phyloP scores from a whole-genome alignment of 2,329 filamentous ascomycete genomes.

The Mariannaea elegans region DNA sequence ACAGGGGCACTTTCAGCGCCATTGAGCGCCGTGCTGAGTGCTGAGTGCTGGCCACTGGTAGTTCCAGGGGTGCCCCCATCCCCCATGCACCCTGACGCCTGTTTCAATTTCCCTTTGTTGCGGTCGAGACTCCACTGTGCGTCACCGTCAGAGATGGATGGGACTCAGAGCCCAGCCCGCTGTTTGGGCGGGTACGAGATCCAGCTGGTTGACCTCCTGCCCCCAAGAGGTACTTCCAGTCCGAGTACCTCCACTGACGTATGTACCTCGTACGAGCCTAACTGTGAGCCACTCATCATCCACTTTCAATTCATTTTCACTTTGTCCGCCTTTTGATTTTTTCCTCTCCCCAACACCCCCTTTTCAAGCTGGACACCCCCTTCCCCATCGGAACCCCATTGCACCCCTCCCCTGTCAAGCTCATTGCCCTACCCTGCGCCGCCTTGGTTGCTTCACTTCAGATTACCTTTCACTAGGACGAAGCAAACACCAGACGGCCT shows the following conservation, averaged over 20 bases:
- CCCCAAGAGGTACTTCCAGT: slow-evolving; percentile 26
- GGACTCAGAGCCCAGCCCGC: slow-evolving; percentile 1
- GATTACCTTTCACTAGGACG: slow-evolving; percentile 43
- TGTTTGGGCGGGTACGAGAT: slow-evolving; percentile 17
- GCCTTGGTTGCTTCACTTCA: slow-evolving; percentile 44
- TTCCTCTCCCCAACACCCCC: slow-evolving; percentile 10
- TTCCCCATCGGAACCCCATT: slow-evolving; percentile 5
- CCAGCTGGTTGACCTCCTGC: slow-evolving; percentile 28
- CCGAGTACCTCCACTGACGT: slow-evolving; percentile 41
- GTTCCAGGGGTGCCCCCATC: slow-evolving; percentile 19
- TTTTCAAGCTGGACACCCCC: background rate
- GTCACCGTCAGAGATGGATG: slow-evolving; percentile 23
- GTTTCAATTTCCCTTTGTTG: slow-evolving; percentile 39
- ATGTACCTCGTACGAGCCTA: slow-evolving; percentile 40
- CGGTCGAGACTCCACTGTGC: slow-evolving; percentile 29
- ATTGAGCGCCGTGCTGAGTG: slow-evolving; percentile 3
- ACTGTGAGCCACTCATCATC: slow-evolving; percentile 22
- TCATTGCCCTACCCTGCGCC: slow-evolving; percentile 39
- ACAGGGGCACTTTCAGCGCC: slow-evolving; percentile 5
- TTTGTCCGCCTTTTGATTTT: slow-evolving; percentile 13
- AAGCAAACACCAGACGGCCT: slow-evolving; percentile 42
- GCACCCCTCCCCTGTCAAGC: slow-evolving; percentile 31
- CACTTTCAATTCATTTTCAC: slow-evolving; percentile 22
- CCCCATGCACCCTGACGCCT: slow-evolving; percentile 29
- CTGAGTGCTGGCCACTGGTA: background rate